Conservation (phyloP, 352 stramenopile genomes). For the Lagenidium giganteum region DNA sequence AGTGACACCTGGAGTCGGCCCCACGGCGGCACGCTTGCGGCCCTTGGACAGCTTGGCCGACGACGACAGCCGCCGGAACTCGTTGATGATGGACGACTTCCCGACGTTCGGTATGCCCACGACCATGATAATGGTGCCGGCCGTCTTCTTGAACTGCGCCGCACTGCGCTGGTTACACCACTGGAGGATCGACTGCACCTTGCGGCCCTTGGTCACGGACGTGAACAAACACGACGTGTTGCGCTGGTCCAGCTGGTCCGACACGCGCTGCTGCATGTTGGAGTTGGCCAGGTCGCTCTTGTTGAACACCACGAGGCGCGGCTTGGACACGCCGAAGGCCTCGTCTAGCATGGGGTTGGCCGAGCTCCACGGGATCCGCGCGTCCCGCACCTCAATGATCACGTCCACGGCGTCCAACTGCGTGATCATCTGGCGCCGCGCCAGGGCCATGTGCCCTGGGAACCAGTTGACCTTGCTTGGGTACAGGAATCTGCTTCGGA, state of each 20-base stretch:
- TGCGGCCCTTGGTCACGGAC: constrained; percentile 71
- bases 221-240: constrained; percentile 69
- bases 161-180: constrained; percentile 75
- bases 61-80: constrained; percentile 70
- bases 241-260: constrained; percentile 42
- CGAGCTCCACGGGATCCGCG: constrained; percentile 68
- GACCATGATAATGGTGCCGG: constrained; percentile 87
- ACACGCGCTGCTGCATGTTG: constrained; percentile 77
- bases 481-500: constrained; percentile 57
- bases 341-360: constrained; percentile 67
- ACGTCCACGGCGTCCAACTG: constrained; percentile 70
- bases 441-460: constrained; percentile 70
- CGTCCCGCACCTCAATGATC: constrained; percentile 71
- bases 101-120: constrained; percentile 89
- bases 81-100: constrained; percentile 88
- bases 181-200: constrained; percentile 67
- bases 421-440: constrained; percentile 61
- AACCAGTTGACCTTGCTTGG: constrained; percentile 79
- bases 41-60: constrained; percentile 74
- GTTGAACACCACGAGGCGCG: constrained; percentile 78
- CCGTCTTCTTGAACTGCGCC: constrained; percentile 80
- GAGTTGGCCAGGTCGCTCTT: constrained; percentile 85
- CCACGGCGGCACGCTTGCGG: constrained; percentile 76
- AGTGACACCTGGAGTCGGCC: constrained; percentile 79
- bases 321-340: constrained; percentile 56